Evolutionary conservation across 2,329 filamentous ascomycete genomes (phyloP).

Genomic region (Talaromyces sp.): DNA sequence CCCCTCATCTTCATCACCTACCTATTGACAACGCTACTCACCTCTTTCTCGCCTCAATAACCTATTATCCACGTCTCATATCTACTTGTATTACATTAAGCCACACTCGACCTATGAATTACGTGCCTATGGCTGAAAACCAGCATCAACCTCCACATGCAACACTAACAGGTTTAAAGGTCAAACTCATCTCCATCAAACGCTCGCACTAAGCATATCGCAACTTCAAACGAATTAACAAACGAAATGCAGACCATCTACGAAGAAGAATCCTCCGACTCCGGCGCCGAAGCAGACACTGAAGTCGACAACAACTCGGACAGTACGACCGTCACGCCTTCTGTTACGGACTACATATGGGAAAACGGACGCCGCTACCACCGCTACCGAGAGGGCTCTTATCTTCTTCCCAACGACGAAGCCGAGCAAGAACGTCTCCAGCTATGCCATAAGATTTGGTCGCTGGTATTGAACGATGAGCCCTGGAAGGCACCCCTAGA

Average conservation of each 20-base stretch:
- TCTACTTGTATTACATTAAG: background rate
- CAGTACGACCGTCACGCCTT: conserved; percentile 8
- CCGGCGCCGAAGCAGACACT: background rate
- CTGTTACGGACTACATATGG: conserved; percentile 31
- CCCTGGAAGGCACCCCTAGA: conserved; percentile 28
- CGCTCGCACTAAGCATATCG: background rate
- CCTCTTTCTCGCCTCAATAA: background rate
- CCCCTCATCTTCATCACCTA: background rate
- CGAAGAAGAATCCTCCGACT: background rate
- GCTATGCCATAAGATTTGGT: conserved; percentile 28
- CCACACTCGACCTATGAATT: background rate
- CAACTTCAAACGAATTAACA: background rate
- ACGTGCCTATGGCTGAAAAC: background rate
- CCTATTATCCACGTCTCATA: background rate
- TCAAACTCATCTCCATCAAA: background rate
- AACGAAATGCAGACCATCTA: conserved; percentile 3
- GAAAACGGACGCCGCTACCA: conserved; percentile 43
- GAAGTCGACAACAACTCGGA: background rate
- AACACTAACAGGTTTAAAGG: background rate
- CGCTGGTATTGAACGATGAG: conserved; percentile 27
- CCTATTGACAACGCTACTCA: background rate
- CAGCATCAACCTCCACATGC: background rate
- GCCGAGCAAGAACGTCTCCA: conserved; percentile 36
- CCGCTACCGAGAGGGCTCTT: conserved; percentile 27
- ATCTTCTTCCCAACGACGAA: conserved; percentile 35